Conservation (phyloP, 352 stramenopile species). For the Globisporangium mamillatum region DNA sequence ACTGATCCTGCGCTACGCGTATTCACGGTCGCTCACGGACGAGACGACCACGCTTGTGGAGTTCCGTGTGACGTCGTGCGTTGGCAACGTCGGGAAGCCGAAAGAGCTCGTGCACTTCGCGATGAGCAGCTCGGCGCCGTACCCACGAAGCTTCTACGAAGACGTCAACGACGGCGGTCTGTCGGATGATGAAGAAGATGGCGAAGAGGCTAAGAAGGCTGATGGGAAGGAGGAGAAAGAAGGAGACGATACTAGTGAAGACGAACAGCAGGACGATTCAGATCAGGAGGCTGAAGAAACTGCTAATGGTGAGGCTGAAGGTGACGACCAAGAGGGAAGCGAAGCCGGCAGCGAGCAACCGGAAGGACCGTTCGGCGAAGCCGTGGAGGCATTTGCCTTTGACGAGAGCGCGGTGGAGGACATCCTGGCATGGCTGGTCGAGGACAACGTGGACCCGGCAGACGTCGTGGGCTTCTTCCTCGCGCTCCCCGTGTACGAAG, state of each 20-base stretch:
- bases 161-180: constrained; percentile 29
- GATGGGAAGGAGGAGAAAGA: constrained; percentile 9
- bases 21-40: constrained; percentile 32
- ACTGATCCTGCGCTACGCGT: constrained; percentile 50
- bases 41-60: constrained; percentile 47
- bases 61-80: constrained; percentile 37
- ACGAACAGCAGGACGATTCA: constrained; percentile 10
- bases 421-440: constrained; percentile 48
- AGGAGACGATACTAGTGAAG: constrained; percentile 33
- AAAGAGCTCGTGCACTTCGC: constrained; percentile 60
- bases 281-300: constrained; percentile 14
- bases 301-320: constrained; percentile 4
- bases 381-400: constrained; percentile 56
- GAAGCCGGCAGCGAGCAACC: constrained; percentile 1
- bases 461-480: constrained; percentile 72
- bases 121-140: constrained; percentile 46
- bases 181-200: constrained; percentile 24
- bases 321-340: not conserved
- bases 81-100: constrained; percentile 36
- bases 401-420: constrained; percentile 39
- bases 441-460: constrained; percentile 41
- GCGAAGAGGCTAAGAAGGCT: constrained; percentile 13
- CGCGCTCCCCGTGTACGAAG: constrained; percentile 61
- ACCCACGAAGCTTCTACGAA: constrained; percentile 77
- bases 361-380: constrained; percentile 47